These are phyloP conservation scores for Lactifluus pinguis DNA, from an alignment of 768 basidiomycete species.

Conservation along the genomic window DNA sequence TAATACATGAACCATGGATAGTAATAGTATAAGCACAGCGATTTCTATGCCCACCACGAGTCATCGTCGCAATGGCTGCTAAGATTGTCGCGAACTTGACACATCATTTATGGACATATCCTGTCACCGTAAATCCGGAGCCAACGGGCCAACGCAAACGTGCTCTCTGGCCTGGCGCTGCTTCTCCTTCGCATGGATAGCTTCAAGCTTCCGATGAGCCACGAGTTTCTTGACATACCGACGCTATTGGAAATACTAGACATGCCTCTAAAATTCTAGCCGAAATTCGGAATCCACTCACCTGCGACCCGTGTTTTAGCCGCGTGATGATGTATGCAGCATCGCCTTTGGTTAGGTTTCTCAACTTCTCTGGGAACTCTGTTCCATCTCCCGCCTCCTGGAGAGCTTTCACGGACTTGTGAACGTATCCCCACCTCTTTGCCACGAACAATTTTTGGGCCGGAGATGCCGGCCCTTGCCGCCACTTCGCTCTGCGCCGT, in stretches of 20 bases:
- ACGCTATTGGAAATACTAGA: conserved; percentile 31
- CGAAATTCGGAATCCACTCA: conserved; percentile 23
- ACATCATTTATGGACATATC: not conserved
- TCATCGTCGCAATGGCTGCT: not conserved
- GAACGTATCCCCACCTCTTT: conserved; percentile 38
- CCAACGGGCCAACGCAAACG: conserved; percentile 53
- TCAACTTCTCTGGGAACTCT: conserved; percentile 27
- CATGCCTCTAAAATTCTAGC: not conserved
- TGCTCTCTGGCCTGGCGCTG: conserved; percentile 41
- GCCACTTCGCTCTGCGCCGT: conserved; percentile 57
- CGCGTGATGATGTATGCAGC: conserved; percentile 74
- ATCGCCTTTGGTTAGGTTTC: conserved; percentile 60
- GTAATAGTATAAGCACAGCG: not conserved
- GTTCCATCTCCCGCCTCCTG: conserved; percentile 20
- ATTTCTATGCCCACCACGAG: not conserved
- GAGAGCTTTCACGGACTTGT: conserved; percentile 21
- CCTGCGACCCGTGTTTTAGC: conserved; percentile 67
- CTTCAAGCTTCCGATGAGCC: conserved; percentile 29
- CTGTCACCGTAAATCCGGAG: conserved; percentile 14
- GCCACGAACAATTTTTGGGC: conserved; percentile 48
- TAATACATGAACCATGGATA: conserved; percentile 11
- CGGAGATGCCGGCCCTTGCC: conserved; percentile 49
- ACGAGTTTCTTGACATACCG: conserved; percentile 48
- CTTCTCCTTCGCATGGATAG: conserved; percentile 38
- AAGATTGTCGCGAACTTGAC: not conserved